Percentiles rank a stretch among this genome's conserved stretches.
phyloP scores from a whole-genome alignment of 164 flowering plant genomes.

The Hamamelis virginiana region DNA sequence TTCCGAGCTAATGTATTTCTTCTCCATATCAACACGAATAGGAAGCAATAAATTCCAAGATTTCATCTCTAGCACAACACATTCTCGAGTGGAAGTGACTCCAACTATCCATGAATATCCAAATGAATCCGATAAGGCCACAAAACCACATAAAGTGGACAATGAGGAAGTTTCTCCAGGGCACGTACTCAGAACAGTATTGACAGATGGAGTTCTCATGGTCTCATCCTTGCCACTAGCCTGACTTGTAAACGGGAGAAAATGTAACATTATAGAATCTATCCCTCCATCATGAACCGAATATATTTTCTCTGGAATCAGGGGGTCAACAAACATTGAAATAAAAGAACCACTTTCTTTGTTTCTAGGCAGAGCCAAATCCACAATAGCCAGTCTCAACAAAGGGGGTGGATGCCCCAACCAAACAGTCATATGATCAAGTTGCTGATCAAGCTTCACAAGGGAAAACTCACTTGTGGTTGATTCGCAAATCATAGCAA shows the following conservation, averaged over 20 bases:
- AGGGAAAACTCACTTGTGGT: constrained; percentile 27
- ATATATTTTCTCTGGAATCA: constrained; percentile 78
- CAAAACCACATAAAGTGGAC: constrained; percentile 62
- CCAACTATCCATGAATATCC: constrained; percentile 92
- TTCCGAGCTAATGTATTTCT: constrained; percentile 23
- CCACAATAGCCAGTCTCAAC: constrained; percentile 79
- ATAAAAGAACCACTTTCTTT: constrained; percentile 34
- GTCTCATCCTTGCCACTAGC: constrained; percentile 53
- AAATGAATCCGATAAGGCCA: constrained; percentile 72
- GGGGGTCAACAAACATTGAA: constrained; percentile 60
- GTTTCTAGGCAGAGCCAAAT: constrained; percentile 68
- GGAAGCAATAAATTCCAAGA: constrained; percentile 63
- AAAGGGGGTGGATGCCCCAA: constrained; percentile 84
- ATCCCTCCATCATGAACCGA: constrained; percentile 78
- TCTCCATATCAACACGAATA: constrained; percentile 37
- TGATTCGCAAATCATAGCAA: constrained; percentile 94
- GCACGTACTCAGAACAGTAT: constrained; percentile 70
- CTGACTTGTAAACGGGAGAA: constrained; percentile 90
- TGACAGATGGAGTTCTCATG: constrained; percentile 68
- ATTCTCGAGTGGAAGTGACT: constrained; percentile 55
- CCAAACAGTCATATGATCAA: constrained; percentile 57
- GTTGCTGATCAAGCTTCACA: constrained; percentile 47
- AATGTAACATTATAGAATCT: constrained; percentile 80
- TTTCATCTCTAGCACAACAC: constrained; percentile 75
- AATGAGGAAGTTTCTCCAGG: constrained; percentile 41